These are phyloP conservation scores for Hondaea fermentalgiana DNA, from an alignment of 108 stramenopile genomes.

Conservation along the genomic window DNA sequence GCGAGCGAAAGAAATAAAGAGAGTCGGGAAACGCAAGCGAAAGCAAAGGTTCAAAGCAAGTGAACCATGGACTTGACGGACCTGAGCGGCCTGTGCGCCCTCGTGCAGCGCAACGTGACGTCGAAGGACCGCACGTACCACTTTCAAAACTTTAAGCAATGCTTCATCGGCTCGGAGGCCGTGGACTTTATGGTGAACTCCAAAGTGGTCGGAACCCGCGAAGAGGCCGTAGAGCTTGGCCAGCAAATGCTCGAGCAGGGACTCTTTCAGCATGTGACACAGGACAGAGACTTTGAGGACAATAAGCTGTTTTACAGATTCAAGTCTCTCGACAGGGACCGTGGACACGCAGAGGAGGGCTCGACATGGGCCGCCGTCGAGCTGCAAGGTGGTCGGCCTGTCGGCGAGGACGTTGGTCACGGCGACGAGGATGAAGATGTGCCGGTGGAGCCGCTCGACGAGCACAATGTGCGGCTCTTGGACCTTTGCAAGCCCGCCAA, in stretches of 20 bases:
- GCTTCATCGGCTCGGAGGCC: conserved; percentile 47
- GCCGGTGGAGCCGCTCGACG: conserved; percentile 62
- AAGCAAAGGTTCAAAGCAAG: no score
- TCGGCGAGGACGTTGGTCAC: not conserved
- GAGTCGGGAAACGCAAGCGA: no score
- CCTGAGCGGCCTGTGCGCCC: not conserved
- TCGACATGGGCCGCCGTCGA: conserved; percentile 30
- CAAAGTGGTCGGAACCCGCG: conserved; percentile 34
- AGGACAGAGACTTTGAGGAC: conserved; percentile 49
- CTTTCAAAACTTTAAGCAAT: conserved; percentile 25
- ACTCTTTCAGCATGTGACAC: conserved; percentile 31
- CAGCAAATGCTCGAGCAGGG: conserved; percentile 26
- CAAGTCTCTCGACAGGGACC: conserved; percentile 18
- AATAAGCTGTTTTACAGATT: conserved; percentile 47
- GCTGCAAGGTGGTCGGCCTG: not conserved
- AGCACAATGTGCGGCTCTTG: conserved; percentile 55
- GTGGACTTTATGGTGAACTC: conserved; percentile 47
- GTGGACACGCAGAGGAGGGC: not conserved
- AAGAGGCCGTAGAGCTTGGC: conserved; percentile 57
- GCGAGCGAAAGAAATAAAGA: no score
- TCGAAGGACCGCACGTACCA: conserved; percentile 6
- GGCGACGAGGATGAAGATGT: conserved; percentile 42
- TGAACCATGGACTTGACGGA: not conserved
- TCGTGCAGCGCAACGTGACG: not conserved
- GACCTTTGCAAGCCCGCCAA: conserved; percentile 64